Evolutionary conservation across 352 stramenopile species (phyloP), one percentile per base, ranked within the genome.

Genomic region (Phytophthora pseudosyringae): DNA sequence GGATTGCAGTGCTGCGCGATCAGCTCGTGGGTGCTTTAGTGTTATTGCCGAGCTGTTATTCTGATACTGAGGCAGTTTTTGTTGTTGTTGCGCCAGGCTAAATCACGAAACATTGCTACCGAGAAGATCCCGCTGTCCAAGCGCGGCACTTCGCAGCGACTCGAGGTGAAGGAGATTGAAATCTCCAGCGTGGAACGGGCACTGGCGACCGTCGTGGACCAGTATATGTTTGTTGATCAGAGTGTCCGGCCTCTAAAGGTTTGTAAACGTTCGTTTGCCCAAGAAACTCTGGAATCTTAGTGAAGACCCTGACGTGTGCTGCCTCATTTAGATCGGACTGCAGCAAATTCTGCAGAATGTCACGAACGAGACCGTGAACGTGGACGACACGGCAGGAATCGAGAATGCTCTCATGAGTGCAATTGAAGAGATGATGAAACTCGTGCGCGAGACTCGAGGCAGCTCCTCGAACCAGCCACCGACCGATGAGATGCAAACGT

Each of bases 181-280:
- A 78, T 90, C 31, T 88, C 75, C 4, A 81, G 51, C 16, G 64
- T 88, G 9, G 84, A 93, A 43, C 79, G 80, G 5, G 65, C 73
- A 6, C 65, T 95, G 28, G 73, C 78, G 10, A 91, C 81, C 0
- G 77, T 92, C n/a, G 71, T 92, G 15, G 84, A 95, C 26, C 80
- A 93, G 59, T 95, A 91, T 56, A 88, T 89, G 74, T 95, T 88
- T 60, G 84, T 93, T 1, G 83, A 95, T 33, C 81, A 93, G 58
- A 84, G 70, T 32, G 80, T 95, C 9, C 78, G 83, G 2, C 87
- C 83, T 0, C 80, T 95, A 43, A 93, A 95, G 73, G 86, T 91
- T 64, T 62, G 56, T 12, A 10, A 46, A 6, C 11, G 29, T 15
- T 40, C 21, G 11, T 7, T 60, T 44, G 4, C 4, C 3, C n/a